These are phyloP conservation scores for Isabelozyma gotoi DNA, from an alignment of 805 yeast species.

Conservation along the genomic window DNA sequence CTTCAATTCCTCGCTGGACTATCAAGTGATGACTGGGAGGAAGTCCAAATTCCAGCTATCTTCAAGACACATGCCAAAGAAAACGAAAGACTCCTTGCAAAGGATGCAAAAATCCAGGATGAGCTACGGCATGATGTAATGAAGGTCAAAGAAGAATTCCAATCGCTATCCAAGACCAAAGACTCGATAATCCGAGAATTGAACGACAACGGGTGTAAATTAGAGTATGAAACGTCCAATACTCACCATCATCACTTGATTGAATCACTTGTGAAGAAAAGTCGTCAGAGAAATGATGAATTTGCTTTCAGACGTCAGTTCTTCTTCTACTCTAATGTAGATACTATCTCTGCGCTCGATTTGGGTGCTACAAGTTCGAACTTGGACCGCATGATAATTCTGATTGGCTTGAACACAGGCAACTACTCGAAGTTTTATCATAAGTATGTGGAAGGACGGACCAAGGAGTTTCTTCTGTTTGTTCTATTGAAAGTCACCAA, in stretches of 20 bases:
- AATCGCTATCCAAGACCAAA: conserved; percentile 11
- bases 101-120: conserved; percentile 16
- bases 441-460: background rate
- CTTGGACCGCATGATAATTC: no score
- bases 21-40: conserved; percentile 13
- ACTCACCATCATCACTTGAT: conserved; percentile 15
- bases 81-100: conserved; percentile 21
- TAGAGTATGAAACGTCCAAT: conserved; percentile 14
- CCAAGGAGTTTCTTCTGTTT: conserved; percentile 3
- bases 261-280: conserved; percentile 12
- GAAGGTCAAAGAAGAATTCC: conserved; percentile 13
- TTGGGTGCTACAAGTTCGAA: no score
- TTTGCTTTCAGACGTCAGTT: conserved; percentile 18
- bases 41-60: conserved; percentile 24
- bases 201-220: conserved; percentile 29
- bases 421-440: background rate
- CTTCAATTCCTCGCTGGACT: background rate
- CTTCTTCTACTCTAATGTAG: conserved; percentile 15
- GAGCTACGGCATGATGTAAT: conserved; percentile 17
- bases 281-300: background rate
- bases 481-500: background rate
- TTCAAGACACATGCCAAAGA: conserved; percentile 27
- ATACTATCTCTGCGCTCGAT: background rate
- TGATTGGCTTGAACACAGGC: background rate
- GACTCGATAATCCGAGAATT: conserved; percentile 21